Base-by-base conservation (phyloP, 495 filamentous ascomycete species). In the Glonium stellatum region DNA sequence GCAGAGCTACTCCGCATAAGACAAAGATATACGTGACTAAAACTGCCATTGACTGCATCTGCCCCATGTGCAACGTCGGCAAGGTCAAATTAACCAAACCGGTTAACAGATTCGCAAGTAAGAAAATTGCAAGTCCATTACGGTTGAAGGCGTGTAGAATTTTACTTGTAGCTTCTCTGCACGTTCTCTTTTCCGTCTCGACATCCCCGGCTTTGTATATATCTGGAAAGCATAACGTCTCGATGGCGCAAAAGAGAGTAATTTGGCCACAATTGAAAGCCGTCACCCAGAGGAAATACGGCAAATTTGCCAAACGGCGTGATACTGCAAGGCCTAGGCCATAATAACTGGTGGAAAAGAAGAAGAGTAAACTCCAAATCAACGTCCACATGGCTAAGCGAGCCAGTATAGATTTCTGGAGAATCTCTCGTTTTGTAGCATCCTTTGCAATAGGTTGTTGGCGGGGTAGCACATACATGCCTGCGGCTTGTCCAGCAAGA, bases 201-300 rank as follows among this genome's bases (percentile, higher is more conserved):
- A 73, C 74, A 31, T 72, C 71, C 10, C 31, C 54, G 1, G 81
- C 76, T 47, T 79, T 84, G 69, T 90, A 80, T 23, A 86, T 79
- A 3, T 76, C 73, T 0, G 88, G 88, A 70, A 96, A 96, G 68
- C 88, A 84, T 0, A 88, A 44, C 15, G 78, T 82, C 70, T 97
- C 92, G 13, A 90, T 79, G 35, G 83, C 66, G 68, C 84, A 89
- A 70, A 92, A 97, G 4, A 85, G 75, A 4, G 87, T 77, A 18
- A 99, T 72, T 69, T 96, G 89, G 6, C 74, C 77, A 55, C 80
- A 86, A 71, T 97, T 99, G 78, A 91, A 97, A 5, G 90, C 85
- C 12, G 83, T 76, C 15, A 95, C 86, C 92, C 92, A 99, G 51
- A 96, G 75, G 35, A 97, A 76, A 68, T 99, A 99, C 0, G 93